These are phyloP conservation scores for Fraxinus nigra DNA, from an alignment of 305 asterid genomes.

Conservation along the genomic window DNA sequence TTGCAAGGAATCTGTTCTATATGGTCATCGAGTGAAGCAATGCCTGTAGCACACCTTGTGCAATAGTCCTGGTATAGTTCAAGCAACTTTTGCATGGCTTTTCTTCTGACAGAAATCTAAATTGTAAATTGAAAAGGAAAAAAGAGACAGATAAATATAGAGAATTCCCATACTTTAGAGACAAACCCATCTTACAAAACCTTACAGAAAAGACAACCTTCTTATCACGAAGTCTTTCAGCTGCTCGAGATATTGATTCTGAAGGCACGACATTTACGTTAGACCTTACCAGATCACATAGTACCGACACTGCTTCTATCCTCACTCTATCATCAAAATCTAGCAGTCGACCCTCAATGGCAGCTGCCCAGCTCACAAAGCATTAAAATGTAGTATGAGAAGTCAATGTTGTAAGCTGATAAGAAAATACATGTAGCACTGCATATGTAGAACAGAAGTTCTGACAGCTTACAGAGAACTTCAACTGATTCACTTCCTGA, in stretches of 20 bases:
- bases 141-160: constrained; percentile 7
- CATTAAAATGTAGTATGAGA: constrained; percentile 10
- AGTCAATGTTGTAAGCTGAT: constrained; percentile 14
- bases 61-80: constrained; percentile 81
- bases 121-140: constrained; percentile 19
- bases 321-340: constrained; percentile 63
- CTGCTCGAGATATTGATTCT: constrained; percentile 57
- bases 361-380: constrained; percentile 50
- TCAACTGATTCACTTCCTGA: constrained; percentile 55
- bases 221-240: constrained; percentile 86
- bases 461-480: constrained; percentile 60
- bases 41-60: constrained; percentile 48
- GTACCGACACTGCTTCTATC: constrained; percentile 39
- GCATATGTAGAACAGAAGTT: constrained; percentile 21
- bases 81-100: constrained; percentile 67
- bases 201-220: constrained; percentile 49
- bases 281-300: constrained; percentile 68
- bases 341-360: constrained; percentile 48
- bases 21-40: constrained; percentile 40
- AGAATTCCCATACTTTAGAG: neutral
- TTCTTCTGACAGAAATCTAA: constrained; percentile 73
- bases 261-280: constrained; percentile 41
- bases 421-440: constrained; percentile 13
- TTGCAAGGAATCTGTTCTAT: constrained; percentile 85
- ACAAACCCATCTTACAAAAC: constrained; percentile 20